phyloP scores from a whole-genome alignment of 208 protist species.

The Acanthamoeba lugdunensis region DNA sequence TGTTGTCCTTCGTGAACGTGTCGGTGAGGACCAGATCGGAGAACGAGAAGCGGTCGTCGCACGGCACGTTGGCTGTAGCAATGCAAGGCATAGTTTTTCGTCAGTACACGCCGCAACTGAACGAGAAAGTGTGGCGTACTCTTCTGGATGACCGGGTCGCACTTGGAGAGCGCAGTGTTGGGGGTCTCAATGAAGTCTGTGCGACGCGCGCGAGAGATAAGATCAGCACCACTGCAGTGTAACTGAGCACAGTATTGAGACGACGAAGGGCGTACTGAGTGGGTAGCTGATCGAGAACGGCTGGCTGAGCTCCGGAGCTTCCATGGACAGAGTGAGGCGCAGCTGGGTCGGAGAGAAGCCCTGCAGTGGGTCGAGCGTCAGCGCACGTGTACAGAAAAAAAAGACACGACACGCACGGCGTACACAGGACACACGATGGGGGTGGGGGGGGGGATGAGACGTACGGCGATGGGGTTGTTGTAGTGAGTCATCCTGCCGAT shows the following conservation, averaged over 20 bases:
- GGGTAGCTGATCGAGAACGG: slow-evolving; percentile 54
- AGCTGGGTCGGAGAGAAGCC: slow-evolving; percentile 43
- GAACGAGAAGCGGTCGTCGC: slow-evolving; percentile 54
- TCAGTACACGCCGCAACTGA: not conserved
- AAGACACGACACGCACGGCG: not conserved
- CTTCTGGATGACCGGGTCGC: slow-evolving; percentile 56
- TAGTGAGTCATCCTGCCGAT: slow-evolving; percentile 57
- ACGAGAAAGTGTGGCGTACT: not conserved
- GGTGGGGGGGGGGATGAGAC: not conserved
- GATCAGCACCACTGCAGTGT: not conserved
- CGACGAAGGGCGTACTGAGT: not conserved
- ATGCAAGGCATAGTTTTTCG: no score
- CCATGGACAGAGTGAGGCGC: slow-evolving; percentile 27
- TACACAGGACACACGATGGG: not conserved
- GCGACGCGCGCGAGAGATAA: not conserved
- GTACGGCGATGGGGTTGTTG: slow-evolving; percentile 36
- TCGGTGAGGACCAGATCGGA: slow-evolving; percentile 49
- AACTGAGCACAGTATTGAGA: not conserved
- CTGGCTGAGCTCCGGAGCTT: slow-evolving; percentile 1
- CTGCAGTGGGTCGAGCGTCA: not conserved
- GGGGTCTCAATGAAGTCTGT: slow-evolving; percentile 60
- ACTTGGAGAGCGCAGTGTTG: not conserved
- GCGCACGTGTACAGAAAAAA: not conserved
- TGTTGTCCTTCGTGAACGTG: slow-evolving; percentile 60
- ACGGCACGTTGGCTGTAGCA: slow-evolving; percentile 21